phyloP scores from a whole-genome alignment of 2,329 filamentous ascomycete species.

The Aureobasidium sp. region DNA sequence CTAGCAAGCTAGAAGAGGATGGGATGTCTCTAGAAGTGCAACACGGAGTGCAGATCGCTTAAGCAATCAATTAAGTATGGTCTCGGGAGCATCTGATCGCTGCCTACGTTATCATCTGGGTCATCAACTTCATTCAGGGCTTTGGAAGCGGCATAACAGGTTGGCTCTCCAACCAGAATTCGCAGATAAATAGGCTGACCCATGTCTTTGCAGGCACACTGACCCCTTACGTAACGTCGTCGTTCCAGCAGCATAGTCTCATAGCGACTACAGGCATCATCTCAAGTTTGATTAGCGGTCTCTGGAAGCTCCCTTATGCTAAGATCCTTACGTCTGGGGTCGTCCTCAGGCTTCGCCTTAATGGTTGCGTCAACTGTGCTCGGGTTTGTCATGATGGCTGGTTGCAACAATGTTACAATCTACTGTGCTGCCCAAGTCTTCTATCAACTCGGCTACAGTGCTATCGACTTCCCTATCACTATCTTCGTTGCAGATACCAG shows the following conservation, averaged over 20 bases:
- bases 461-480: constrained; percentile 23
- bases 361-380: constrained; percentile 22
- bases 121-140: constrained; percentile 43
- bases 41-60: constrained; percentile 30
- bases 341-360: constrained; percentile 32
- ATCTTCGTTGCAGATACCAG: constrained; percentile 27
- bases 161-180: no score
- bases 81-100: constrained; percentile 28
- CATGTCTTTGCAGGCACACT: constrained; percentile 17
- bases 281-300: constrained; percentile 28
- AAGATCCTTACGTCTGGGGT: constrained; percentile 34
- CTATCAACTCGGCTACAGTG: constrained; percentile 24
- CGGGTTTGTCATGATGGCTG: constrained; percentile 23
- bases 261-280: constrained; percentile 29
- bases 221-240: constrained; percentile 33
- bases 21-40: constrained; percentile 20
- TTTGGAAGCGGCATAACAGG: constrained; percentile 34
- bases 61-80: constrained; percentile 36
- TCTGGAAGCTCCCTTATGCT: constrained; percentile 29
- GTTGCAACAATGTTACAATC: constrained; percentile 20
- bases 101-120: constrained; percentile 36
- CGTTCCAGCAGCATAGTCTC: constrained; percentile 26
- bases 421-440: constrained; percentile 25
- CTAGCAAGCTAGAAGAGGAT: background rate
- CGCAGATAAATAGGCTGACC: background rate